These are phyloP conservation scores for Elsinoe australis DNA, from an alignment of 2,329 filamentous ascomycete species.

Conservation along the genomic window DNA sequence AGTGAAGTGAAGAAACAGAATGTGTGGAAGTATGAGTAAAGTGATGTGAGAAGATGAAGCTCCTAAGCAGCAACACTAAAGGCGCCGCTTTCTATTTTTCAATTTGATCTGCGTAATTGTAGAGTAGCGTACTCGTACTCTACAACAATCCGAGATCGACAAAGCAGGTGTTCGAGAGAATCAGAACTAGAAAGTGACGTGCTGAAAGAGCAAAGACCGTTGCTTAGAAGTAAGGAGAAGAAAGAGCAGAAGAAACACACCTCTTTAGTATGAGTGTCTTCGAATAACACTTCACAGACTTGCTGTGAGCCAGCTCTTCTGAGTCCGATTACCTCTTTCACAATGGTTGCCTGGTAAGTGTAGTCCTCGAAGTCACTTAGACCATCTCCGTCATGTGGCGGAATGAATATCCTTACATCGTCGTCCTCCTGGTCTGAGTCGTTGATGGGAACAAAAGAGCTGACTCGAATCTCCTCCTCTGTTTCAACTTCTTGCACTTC, in stretches of 20 bases:
- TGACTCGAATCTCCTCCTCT: background rate
- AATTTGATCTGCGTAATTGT: too few relatives aligned
- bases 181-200: constrained; percentile 1
- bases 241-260: constrained; percentile 35
- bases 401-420: constrained; percentile 14
- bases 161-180: too few relatives aligned
- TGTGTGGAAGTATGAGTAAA: background rate
- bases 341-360: constrained; percentile 23
- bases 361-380: constrained; percentile 24
- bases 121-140: too few relatives aligned
- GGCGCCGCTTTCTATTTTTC: too few relatives aligned
- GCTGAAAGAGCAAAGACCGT: background rate
- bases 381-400: constrained; percentile 16
- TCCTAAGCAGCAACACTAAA: too few relatives aligned
- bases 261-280: constrained; percentile 33
- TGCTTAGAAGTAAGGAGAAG: background rate
- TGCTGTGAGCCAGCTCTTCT: constrained; percentile 27
- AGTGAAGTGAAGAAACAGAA: background rate
- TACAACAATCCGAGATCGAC: too few relatives aligned
- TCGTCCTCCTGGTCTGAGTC: background rate
- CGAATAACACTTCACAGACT: constrained; percentile 37
- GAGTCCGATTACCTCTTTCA: constrained; percentile 37
- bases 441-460: background rate
- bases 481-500: background rate
- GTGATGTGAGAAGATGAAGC: too few relatives aligned